Evolutionary conservation across 108 stramenopile species (phyloP).

Genomic region (Discostella pseudostelligera): DNA sequence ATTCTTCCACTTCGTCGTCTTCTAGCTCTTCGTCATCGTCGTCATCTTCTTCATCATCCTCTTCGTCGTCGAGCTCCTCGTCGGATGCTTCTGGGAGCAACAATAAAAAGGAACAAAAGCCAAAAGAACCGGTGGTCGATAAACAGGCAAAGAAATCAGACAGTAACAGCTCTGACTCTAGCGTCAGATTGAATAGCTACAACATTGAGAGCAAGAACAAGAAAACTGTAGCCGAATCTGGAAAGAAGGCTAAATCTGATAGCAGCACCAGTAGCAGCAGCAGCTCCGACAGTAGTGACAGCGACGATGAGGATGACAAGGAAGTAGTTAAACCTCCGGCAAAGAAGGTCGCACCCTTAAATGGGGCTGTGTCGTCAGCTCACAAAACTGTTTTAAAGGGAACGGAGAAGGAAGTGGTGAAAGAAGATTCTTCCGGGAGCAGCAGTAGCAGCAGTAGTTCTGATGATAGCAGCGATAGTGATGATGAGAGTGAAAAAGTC

Average conservation of each 20-base stretch:
- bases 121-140: background rate
- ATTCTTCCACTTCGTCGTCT: conserved; percentile 29
- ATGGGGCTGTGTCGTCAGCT: conserved; percentile 6
- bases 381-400: background rate
- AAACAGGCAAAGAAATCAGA: conserved; percentile 9
- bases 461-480: conserved; percentile 19
- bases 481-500: conserved; percentile 12
- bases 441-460: conserved; percentile 11
- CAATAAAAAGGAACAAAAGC: conserved; percentile 16
- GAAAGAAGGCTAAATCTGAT: conserved; percentile 26
- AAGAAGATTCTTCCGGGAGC: conserved; percentile 8
- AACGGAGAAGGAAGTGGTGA: background rate
- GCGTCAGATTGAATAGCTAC: conserved; percentile 12
- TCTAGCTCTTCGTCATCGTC: conserved; percentile 33
- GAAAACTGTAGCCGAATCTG: background rate
- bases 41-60: conserved; percentile 22
- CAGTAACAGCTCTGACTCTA: conserved; percentile 10
- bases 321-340: conserved; percentile 1
- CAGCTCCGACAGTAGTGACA: conserved; percentile 7
- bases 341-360: background rate
- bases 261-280: conserved; percentile 14
- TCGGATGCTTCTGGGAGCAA: conserved; percentile 27
- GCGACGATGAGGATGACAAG: conserved; percentile 25
- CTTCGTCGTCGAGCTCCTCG: conserved; percentile 14
- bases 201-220: conserved; percentile 22